Evolutionary conservation across 2,329 filamentous ascomycete species (phyloP).

Genomic region (Sporothrix globosa): DNA sequence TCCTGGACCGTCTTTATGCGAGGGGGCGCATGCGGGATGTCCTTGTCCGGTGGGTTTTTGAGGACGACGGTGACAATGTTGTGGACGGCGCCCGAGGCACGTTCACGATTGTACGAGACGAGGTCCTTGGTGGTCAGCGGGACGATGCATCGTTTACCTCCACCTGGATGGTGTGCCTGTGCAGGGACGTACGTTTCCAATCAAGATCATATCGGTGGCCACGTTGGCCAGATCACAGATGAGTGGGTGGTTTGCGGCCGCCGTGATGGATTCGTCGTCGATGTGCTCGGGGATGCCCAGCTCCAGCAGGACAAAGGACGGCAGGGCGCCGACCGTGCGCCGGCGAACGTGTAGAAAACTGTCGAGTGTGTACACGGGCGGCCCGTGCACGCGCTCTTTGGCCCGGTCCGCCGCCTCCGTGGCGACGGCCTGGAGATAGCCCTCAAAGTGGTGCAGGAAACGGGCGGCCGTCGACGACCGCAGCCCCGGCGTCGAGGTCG

Average conservation of each 20-base stretch:
- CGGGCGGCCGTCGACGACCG: slow-evolving; percentile 35
- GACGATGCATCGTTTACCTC: too few species aligned
- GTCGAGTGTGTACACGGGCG: slow-evolving; percentile 33
- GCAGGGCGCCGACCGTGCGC: slow-evolving; percentile 38
- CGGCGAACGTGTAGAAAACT: slow-evolving; percentile 39
- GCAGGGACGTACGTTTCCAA: slow-evolving; percentile 38
- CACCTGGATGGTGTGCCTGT: background rate
- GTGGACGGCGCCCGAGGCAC: slow-evolving; percentile 40
- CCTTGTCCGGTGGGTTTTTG: slow-evolving; percentile 23
- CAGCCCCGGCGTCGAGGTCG: slow-evolving; percentile 33
- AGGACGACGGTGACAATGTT: slow-evolving; percentile 42
- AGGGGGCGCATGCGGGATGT: background rate
- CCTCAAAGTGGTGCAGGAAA: slow-evolving; percentile 38
- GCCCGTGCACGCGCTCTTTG: background rate
- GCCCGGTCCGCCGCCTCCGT: slow-evolving; percentile 38
- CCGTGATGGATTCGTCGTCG: slow-evolving; percentile 33
- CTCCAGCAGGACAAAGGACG: slow-evolving; percentile 39
- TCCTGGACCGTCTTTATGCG: slow-evolving; percentile 30
- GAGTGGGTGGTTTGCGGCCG: slow-evolving; percentile 36
- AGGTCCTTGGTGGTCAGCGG: slow-evolving; percentile 36
- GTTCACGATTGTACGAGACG: slow-evolving; percentile 42
- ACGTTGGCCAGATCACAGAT: slow-evolving; percentile 33
- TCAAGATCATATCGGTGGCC: slow-evolving; percentile 38
- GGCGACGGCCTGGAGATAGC: slow-evolving; percentile 38
- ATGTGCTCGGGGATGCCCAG: slow-evolving; percentile 35